Evolutionary conservation across 129 eudicot species (phyloP).

Genomic region (Tagetes patula): DNA sequence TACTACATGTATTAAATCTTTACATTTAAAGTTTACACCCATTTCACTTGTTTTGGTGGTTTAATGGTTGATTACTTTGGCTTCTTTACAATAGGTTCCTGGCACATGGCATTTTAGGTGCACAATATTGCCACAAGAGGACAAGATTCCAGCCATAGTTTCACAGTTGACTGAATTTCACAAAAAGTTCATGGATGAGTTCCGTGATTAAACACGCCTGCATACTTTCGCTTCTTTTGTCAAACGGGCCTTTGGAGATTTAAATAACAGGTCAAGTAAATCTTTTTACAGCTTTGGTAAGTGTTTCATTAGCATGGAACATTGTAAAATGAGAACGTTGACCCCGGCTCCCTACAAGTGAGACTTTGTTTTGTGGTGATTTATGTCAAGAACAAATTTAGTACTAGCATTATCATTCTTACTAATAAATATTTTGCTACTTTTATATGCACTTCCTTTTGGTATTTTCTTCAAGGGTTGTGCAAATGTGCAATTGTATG

Average conservation of each 20-base stretch:
- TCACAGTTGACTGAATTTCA: conserved; percentile 76
- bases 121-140: conserved; percentile 97
- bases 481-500: neutral
- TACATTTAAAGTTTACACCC: neutral
- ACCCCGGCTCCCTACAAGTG: neutral
- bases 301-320: conserved; percentile 6
- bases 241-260: neutral
- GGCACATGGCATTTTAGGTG: conserved; percentile 97
- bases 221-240: neutral
- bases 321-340: neutral
- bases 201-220: conserved; percentile 43
- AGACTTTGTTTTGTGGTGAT: neutral
- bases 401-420: neutral
- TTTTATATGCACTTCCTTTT: neutral
- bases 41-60: neutral
- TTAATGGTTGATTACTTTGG: conserved; percentile 12
- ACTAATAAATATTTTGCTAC: conserved; percentile 1
- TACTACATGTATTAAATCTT: neutral
- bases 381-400: neutral
- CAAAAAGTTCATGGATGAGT: conserved; percentile 78
- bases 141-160: conserved; percentile 81
- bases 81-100: conserved; percentile 52
- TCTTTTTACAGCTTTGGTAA: conserved; percentile 7
- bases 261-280: conserved; percentile 20
- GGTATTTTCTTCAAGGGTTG: neutral